Evolutionary conservation across 805 yeast genomes (phyloP).

Genomic region (Candida chauliodis): DNA sequence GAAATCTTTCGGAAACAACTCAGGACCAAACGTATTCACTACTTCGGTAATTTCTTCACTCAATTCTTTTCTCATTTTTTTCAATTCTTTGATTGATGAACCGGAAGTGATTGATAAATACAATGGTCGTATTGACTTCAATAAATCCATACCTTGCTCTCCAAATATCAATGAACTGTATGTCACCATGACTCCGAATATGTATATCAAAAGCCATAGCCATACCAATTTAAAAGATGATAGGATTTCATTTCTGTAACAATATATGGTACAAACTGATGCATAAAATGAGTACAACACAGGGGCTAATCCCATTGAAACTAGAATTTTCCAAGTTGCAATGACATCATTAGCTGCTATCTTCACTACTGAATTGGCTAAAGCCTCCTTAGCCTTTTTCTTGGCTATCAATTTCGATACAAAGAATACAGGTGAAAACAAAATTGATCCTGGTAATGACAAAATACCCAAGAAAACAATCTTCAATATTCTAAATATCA

Average conservation of each 20-base stretch:
- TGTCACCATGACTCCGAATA: slow-evolving; percentile 69
- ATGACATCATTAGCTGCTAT: slow-evolving; percentile 90
- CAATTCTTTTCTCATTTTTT: slow-evolving; percentile 57
- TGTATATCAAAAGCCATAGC: slow-evolving; percentile 46
- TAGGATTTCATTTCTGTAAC: slow-evolving; percentile 19
- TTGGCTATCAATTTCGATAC: slow-evolving; percentile 72
- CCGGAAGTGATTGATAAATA: slow-evolving; percentile 63
- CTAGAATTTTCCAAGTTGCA: slow-evolving; percentile 95
- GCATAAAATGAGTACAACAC: slow-evolving; percentile 80
- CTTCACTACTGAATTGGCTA: slow-evolving; percentile 85
- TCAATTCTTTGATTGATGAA: slow-evolving; percentile 53
- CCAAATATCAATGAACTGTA: slow-evolving; percentile 91
- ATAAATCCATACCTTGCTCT: slow-evolving; percentile 87
- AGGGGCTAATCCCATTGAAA: slow-evolving; percentile 87
- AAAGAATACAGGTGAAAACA: slow-evolving; percentile 86
- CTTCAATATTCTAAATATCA: slow-evolving; percentile 56
- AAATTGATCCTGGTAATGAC: slow-evolving; percentile 82
- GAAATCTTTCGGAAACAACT: slow-evolving; percentile 77
- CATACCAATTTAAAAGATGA: slow-evolving; percentile 30
- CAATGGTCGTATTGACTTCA: slow-evolving; percentile 79
- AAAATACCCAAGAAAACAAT: slow-evolving; percentile 54
- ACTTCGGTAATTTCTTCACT: slow-evolving; percentile 72
- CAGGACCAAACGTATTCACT: slow-evolving; percentile 80
- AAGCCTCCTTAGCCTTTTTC: slow-evolving; percentile 70
- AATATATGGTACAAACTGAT: slow-evolving; percentile 45